Conservation (phyloP, 176 grass and related monocot genomes). For the Juncus inflexus region DNA sequence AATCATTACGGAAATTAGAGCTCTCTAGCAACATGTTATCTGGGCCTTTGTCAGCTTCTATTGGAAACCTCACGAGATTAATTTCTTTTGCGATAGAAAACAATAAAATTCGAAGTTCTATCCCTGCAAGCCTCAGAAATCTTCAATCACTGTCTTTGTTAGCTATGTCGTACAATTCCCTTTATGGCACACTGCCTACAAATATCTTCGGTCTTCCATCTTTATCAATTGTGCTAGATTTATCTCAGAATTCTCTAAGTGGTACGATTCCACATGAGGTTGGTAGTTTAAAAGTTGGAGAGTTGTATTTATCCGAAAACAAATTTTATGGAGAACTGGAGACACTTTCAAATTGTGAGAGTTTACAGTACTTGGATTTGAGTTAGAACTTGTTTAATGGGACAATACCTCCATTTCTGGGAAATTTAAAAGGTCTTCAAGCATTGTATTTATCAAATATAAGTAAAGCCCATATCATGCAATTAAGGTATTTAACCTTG, state of each 20-base stretch:
- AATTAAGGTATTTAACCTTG: constrained; percentile 44
- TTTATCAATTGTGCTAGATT: background rate
- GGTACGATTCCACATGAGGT: background rate
- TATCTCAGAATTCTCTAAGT: constrained; percentile 29
- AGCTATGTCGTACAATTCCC: too few relatives aligned
- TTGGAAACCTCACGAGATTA: too few relatives aligned
- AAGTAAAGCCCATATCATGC: constrained; percentile 9
- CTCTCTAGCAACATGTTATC: background rate
- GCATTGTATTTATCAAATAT: background rate
- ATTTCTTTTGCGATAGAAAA: too few relatives aligned
- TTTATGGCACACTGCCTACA: constrained; percentile 8
- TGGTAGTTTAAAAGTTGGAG: constrained; percentile 5
- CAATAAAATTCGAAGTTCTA: too few relatives aligned
- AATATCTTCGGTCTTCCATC: constrained; percentile 26
- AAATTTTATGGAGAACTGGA: constrained; percentile 16
- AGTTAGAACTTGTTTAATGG: background rate
- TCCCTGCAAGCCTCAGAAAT: too few relatives aligned
- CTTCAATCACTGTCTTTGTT: too few relatives aligned
- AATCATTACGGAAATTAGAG: constrained; percentile 1
- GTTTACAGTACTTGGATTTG: constrained; percentile 18
- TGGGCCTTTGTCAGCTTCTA: background rate
- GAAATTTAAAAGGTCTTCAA: constrained; percentile 15
- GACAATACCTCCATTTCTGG: constrained; percentile 18
- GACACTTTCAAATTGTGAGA: background rate
- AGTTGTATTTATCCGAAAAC: constrained; percentile 12